Percentiles rank a stretch among this genome's conserved stretches.
Conservation (phyloP, 768 basidiomycete species). For the Tulasnella calospora region DNA sequence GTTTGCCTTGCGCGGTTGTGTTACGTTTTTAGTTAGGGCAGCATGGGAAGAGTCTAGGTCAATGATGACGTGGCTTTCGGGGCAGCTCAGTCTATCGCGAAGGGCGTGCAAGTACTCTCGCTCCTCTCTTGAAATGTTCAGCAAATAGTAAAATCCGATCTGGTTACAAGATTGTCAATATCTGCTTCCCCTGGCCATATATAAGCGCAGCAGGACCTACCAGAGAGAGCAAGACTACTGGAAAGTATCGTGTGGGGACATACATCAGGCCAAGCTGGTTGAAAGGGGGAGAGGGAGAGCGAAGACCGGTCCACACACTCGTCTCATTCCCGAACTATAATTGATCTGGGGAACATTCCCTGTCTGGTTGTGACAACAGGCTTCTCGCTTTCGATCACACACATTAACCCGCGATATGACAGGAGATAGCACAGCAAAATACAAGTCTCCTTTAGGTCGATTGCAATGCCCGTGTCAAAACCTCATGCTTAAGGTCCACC, state of each 20-base stretch:
- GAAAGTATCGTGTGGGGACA: slow-evolving; percentile 57
- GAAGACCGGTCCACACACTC: not conserved
- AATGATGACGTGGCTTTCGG: slow-evolving; percentile 54
- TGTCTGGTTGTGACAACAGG: not conserved
- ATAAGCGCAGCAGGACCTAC: slow-evolving; percentile 37
- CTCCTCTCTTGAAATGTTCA: slow-evolving; percentile 48
- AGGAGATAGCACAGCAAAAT: not conserved
- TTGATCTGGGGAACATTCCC: not conserved
- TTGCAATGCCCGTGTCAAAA: not conserved
- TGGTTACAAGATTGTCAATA: slow-evolving; percentile 31
- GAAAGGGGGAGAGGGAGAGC: not conserved
- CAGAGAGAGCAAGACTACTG: slow-evolving; percentile 45
- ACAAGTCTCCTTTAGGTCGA: not conserved
- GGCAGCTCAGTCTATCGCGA: slow-evolving; percentile 28
- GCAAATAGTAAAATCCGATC: slow-evolving; percentile 54
- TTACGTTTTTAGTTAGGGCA: slow-evolving; percentile 36
- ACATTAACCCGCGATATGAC: not conserved
- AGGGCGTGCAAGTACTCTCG: slow-evolving; percentile 46
- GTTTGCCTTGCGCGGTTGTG: slow-evolving; percentile 59
- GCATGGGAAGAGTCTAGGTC: slow-evolving; percentile 48
- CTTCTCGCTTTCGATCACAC: not conserved
- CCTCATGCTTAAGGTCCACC: not conserved
- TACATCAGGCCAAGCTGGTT: slow-evolving; percentile 40
- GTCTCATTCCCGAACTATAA: not conserved
- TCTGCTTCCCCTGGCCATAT: slow-evolving; percentile 25